A percentile compares a stretch with the other conserved stretches of the same genome.
Evolutionary conservation across 257 asterid species (phyloP).

Genomic region (Solanum piurae): DNA sequence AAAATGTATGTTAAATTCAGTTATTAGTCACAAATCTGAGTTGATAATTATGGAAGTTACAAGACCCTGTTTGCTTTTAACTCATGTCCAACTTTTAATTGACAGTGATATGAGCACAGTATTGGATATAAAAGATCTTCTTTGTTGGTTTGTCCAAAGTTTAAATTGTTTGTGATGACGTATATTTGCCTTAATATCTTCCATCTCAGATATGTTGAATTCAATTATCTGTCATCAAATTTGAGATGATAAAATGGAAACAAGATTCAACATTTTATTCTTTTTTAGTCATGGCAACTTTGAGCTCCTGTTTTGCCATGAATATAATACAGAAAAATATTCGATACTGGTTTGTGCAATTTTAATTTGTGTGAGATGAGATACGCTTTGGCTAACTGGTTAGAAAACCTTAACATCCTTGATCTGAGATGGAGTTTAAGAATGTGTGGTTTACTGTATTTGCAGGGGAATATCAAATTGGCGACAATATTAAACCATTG

Average conservation of each 20-base stretch:
- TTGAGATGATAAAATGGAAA: not conserved
- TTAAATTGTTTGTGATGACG: not conserved
- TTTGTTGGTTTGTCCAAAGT: not conserved
- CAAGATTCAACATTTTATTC: not conserved
- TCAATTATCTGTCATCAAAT: not conserved
- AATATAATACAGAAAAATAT: not conserved
- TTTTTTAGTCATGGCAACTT: not conserved
- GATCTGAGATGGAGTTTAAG: not conserved
- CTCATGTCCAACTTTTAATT: not conserved
- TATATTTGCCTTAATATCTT: not conserved
- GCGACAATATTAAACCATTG: conserved; percentile 46
- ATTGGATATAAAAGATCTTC: not conserved
- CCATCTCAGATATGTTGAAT: not conserved
- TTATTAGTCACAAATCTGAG: not conserved
- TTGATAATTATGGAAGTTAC: not conserved
- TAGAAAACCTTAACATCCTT: not conserved
- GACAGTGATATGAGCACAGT: not conserved
- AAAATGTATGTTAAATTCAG: not conserved
- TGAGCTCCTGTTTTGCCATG: not conserved
- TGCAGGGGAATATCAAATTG: conserved; percentile 83
- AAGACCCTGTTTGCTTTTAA: not conserved
- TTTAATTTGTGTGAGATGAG: not conserved
- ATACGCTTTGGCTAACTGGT: not conserved
- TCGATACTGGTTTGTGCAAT: not conserved
- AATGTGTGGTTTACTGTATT: not conserved